Conservation (phyloP, 129 eudicot species). For the Kitagawia praeruptora region DNA sequence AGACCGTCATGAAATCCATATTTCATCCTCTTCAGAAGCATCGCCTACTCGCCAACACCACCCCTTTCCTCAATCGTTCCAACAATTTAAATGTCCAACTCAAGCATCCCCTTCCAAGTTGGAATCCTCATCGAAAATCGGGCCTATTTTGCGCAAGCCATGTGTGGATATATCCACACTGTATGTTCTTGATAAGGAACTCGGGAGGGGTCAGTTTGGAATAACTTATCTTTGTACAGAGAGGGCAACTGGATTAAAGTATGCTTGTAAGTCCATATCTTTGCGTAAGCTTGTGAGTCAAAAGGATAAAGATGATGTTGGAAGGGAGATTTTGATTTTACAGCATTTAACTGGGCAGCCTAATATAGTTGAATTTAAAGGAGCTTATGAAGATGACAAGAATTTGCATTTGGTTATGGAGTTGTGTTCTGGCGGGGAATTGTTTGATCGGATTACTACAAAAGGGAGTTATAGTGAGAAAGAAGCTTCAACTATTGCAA, state of each 20-base stretch:
- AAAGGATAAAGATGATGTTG: conserved; percentile 58
- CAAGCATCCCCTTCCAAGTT: conserved; percentile 11
- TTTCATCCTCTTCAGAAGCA: conserved; percentile 42
- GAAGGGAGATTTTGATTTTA: conserved; percentile 68
- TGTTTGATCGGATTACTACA: conserved; percentile 62
- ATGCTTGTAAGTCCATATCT: conserved; percentile 82
- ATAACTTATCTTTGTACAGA: conserved; percentile 71
- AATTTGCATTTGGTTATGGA: conserved; percentile 81
- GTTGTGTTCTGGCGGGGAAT: conserved; percentile 82
- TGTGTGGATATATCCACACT: conserved; percentile 40
- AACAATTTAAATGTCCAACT: conserved; percentile 18
- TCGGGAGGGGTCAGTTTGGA: conserved; percentile 87
- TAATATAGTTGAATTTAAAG: conserved; percentile 83
- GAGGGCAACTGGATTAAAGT: conserved; percentile 36
- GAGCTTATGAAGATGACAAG: conserved; percentile 65
- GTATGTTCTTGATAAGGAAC: conserved; percentile 54
- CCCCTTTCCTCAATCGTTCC: neutral
- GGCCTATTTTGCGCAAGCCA: conserved; percentile 45
- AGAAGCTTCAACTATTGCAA: conserved; percentile 67
- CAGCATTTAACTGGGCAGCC: conserved; percentile 79
- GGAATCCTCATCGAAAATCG: conserved; percentile 24
- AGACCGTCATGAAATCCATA: conserved; percentile 44
- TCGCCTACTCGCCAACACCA: conserved; percentile 15
- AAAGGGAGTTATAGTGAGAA: conserved; percentile 73
- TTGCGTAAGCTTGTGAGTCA: conserved; percentile 38